Conservation (phyloP, 1,284 basidiomycete species). For the Ustilago vetiveriae region DNA sequence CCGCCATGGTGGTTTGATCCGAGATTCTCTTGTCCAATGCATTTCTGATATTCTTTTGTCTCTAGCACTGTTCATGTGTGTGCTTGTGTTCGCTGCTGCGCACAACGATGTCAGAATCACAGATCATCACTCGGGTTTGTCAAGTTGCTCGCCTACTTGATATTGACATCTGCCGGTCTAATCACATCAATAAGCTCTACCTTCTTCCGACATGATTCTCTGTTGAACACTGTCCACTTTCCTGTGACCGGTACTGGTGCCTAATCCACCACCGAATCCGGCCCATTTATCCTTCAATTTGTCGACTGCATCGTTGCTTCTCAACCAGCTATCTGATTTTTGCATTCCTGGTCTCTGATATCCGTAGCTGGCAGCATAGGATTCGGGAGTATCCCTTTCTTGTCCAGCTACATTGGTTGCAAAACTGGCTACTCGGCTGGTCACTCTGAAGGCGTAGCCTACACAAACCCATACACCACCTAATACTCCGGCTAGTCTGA, state of each 20-base stretch:
- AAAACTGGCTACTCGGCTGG: slow-evolving; percentile 40
- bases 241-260: slow-evolving; percentile 20
- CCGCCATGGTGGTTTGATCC: slow-evolving; percentile 19
- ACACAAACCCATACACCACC: slow-evolving; percentile 68
- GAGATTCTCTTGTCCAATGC: slow-evolving; percentile 12
- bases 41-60: background rate
- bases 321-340: slow-evolving; percentile 18
- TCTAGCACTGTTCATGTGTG: no score
- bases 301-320: slow-evolving; percentile 23
- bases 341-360: slow-evolving; percentile 15
- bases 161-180: background rate
- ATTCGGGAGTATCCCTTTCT: slow-evolving; percentile 34
- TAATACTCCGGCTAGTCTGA: slow-evolving; percentile 73
- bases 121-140: no score
- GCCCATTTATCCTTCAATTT: slow-evolving; percentile 45
- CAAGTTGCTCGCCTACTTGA: no score
- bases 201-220: slow-evolving; percentile 48
- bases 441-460: slow-evolving; percentile 53
- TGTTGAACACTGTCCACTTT: slow-evolving; percentile 51
- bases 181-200: slow-evolving; percentile 33
- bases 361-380: slow-evolving; percentile 36
- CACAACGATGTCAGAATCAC: no score
- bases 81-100: no score
- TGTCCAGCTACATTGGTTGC: slow-evolving; percentile 12
- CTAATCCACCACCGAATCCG: slow-evolving; percentile 16